phyloP scores from a whole-genome alignment of 2,329 filamentous ascomycete species.

The Aspergillus hortae region DNA sequence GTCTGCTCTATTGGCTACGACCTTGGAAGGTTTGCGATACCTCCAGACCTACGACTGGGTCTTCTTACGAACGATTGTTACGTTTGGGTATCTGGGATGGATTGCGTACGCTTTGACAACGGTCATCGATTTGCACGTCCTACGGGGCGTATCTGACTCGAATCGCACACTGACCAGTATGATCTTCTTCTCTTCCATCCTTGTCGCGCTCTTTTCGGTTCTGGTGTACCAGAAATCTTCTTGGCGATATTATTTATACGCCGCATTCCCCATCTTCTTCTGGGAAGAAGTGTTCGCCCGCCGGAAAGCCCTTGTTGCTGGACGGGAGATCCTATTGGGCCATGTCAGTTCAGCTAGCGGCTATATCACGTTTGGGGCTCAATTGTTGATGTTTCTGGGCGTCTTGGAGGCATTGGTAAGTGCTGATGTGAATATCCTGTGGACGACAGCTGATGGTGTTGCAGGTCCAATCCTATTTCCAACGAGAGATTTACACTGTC shows the following conservation, averaged over 20 bases:
- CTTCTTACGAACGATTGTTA: conserved; percentile 85
- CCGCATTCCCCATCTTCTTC: conserved; percentile 87
- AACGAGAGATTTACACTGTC: conserved; percentile 79
- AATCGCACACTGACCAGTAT: conserved; percentile 59
- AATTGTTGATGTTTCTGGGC: conserved; percentile 64
- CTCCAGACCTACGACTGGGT: conserved; percentile 98
- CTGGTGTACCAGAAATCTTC: conserved; percentile 79
- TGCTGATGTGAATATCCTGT: conserved; percentile 6
- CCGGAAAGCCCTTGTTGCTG: conserved; percentile 64
- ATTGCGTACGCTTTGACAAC: conserved; percentile 88
- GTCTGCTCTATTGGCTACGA: conserved; percentile 70
- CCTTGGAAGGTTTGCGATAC: conserved; percentile 81
- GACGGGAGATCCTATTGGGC: conserved; percentile 64
- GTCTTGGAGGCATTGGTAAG: conserved; percentile 74
- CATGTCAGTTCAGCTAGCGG: conserved; percentile 62
- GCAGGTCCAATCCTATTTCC: conserved; percentile 86
- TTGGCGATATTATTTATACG: conserved; percentile 82
- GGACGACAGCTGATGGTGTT: background rate
- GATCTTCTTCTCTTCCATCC: conserved; percentile 68
- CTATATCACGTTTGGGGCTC: conserved; percentile 58
- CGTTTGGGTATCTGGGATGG: conserved; percentile 89
- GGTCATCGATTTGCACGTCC: conserved; percentile 81
- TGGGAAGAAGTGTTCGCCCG: conserved; percentile 93
- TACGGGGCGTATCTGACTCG: conserved; percentile 65
- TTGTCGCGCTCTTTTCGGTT: conserved; percentile 73